Evolutionary conservation across 2,329 filamentous ascomycete species (phyloP).

Genomic region (Colletotrichum orbiculare): DNA sequence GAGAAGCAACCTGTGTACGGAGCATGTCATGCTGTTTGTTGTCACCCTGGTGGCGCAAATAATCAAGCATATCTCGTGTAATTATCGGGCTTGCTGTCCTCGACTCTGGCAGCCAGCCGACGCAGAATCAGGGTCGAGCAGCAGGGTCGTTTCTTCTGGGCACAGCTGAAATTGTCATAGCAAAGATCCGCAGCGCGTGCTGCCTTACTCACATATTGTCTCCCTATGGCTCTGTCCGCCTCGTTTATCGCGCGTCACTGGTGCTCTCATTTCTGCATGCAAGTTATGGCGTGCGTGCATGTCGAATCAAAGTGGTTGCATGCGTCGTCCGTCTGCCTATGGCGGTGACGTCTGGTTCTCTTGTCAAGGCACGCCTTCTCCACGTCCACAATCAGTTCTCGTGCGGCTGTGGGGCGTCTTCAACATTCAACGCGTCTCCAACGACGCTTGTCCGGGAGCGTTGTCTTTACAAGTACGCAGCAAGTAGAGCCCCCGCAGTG

Average conservation of each 20-base stretch:
- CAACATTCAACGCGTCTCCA: conserved; percentile 22
- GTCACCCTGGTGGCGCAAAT: conserved; percentile 1
- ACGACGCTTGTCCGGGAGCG: conserved; percentile 26
- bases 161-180: conserved; percentile 3
- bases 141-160: conserved; percentile 1
- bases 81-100: conserved; percentile 15
- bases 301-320: conserved; percentile 32
- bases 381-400: conserved; percentile 7
- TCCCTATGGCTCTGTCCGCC: conserved; percentile 8
- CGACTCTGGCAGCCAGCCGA: conserved; percentile 8
- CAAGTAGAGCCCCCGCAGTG: conserved; percentile 28
- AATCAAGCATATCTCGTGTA: conserved; percentile 24
- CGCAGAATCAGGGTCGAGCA: conserved; percentile 9
- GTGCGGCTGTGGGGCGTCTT: conserved; percentile 26
- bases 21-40: conserved; percentile 3
- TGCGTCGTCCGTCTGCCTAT: neutral
- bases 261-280: conserved; percentile 22
- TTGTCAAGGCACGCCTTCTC: conserved; percentile 1
- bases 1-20: conserved; percentile 5
- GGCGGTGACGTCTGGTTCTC: conserved; percentile 14
- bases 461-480: neutral
- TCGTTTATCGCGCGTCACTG: conserved; percentile 14
- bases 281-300: conserved; percentile 18
- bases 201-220: conserved; percentile 5
- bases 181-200: conserved; percentile 11